phyloP scores from a whole-genome alignment of 345 rosid genomes.

The Sonneratia alba region DNA sequence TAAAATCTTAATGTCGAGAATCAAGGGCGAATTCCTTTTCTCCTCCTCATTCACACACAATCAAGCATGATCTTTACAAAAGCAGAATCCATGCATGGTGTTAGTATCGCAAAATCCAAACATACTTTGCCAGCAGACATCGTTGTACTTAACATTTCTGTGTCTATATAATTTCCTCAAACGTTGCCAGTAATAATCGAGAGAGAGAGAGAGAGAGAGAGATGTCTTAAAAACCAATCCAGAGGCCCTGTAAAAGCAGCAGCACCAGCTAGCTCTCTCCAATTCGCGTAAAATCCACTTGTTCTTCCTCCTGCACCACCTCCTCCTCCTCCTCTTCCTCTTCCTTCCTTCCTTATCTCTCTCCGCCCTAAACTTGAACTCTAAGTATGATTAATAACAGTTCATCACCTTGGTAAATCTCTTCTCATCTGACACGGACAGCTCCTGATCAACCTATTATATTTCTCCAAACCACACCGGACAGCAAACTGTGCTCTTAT shows the following conservation, averaged over 20 bases:
- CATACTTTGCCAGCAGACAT: too few species aligned
- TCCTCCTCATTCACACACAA: too few species aligned
- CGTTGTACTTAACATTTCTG: too few species aligned
- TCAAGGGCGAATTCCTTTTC: too few species aligned
- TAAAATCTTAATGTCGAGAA: too few species aligned
- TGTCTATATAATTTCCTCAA: too few species aligned
- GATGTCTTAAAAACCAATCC: slow-evolving; percentile 50
- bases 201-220: slow-evolving; percentile 7
- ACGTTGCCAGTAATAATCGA: too few species aligned
- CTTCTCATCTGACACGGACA: neutral
- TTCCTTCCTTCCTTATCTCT: slow-evolving; percentile 1
- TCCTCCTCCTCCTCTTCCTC: slow-evolving; percentile 13
- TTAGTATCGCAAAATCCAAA: too few species aligned
- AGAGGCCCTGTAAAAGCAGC: slow-evolving; percentile 34
- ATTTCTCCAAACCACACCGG: too few species aligned
- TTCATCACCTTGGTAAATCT: slow-evolving; percentile 9
- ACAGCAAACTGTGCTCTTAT: neutral
- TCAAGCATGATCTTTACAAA: too few species aligned
- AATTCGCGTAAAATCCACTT: slow-evolving; percentile 23
- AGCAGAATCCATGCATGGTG: too few species aligned
- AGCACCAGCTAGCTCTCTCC: neutral
- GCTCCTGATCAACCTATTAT: too few species aligned
- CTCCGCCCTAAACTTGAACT: slow-evolving; percentile 27
- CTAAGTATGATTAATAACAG: slow-evolving; percentile 36
- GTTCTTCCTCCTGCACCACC: slow-evolving; percentile 34